Base-by-base conservation (phyloP, 176 grass and related monocot genomes). In the Carex littledalei region DNA sequence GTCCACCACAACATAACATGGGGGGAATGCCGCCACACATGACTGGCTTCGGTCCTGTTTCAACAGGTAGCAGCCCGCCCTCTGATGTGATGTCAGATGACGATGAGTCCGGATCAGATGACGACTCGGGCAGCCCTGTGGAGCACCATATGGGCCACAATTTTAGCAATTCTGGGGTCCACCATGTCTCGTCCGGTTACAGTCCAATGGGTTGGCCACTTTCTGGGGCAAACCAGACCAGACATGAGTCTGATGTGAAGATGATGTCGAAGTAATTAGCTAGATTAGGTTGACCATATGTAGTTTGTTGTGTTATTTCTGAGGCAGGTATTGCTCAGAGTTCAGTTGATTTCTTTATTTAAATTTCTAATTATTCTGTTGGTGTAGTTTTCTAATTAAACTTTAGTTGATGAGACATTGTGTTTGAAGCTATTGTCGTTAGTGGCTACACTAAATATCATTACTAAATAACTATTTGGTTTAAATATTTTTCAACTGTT, bases 201-300 rank as follows among this genome's bases (percentile, higher is more conserved):
- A 85, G 89, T 8, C 91, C 92, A 0, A 86, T 90, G 0, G 90
- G 89, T 37, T 97, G 94, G 94, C 83, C 94, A 1, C 92, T 92
- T 69, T 85, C 90, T 8, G 87, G 87, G 22, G 91, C 90, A 64
- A 93, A 94, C 73, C 90, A 91, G 90, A 90, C 84, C 72, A 92
- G 92, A 75, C 94, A 91, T 15, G 94, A 94, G 22, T 87, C 94
- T 61, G 92, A 94, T 87, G 89, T 97, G 81, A 92, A 97, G 91
- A 88, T 94, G 90, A 91, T 94, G 89, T 90, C 87, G 0, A 94
- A 94, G 86, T 94, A 88, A 89, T 57, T 78, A 78, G 52, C 52
- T 78, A 56, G 50, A 57, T 55, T 78, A 78, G 74, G 10, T 55
- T 78, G 52, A 31, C 68, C 55, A n/a, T 54, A 32, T 26, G 29